A percentile compares a stretch with the other conserved stretches of the same genome.
Conservation (phyloP, 257 asterid species). For the Rauvolfia tetraphylla region DNA sequence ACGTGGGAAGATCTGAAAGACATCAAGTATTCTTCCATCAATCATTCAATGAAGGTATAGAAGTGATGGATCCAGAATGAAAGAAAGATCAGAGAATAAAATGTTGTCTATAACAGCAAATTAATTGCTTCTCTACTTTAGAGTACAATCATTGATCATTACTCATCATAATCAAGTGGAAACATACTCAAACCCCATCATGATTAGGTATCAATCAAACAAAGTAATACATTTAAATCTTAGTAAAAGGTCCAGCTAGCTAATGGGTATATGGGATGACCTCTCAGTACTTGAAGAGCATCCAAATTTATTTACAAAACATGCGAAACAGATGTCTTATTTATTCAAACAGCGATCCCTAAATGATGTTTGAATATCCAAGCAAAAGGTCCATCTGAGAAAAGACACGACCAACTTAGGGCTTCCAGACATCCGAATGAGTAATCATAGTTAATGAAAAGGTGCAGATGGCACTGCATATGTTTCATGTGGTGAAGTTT, state of each 20-base stretch:
- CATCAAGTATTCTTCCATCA: slow-evolving; percentile 36
- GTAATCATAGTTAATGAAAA: not conserved
- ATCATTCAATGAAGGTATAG: slow-evolving; percentile 38
- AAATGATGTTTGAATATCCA: too few relatives aligned
- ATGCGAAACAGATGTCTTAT: slow-evolving; percentile 13
- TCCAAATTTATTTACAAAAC: slow-evolving; percentile 10
- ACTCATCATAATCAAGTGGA: not conserved
- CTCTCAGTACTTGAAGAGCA: not conserved
- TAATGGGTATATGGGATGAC: not conserved
- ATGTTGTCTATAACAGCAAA: not conserved
- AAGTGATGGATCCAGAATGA: slow-evolving; percentile 52
- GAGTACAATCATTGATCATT: not conserved
- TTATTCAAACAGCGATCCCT: slow-evolving; percentile 10
- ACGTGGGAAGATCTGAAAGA: slow-evolving; percentile 23
- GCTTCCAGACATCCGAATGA: not conserved
- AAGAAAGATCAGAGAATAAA: slow-evolving; percentile 20
- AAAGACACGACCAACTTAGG: slow-evolving; percentile 15
- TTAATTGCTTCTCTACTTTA: not conserved
- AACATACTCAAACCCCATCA: slow-evolving; percentile 18
- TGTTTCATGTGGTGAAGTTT: too few relatives aligned
- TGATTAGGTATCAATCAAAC: slow-evolving; percentile 8
- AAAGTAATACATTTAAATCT: not conserved
- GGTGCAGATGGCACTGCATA: too few relatives aligned
- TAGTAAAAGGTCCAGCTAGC: not conserved
- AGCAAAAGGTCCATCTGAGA: not conserved